These are phyloP conservation scores for Mesotaenium endlicherianum DNA, from an alignment of 139 green algal species.

Conservation along the genomic window DNA sequence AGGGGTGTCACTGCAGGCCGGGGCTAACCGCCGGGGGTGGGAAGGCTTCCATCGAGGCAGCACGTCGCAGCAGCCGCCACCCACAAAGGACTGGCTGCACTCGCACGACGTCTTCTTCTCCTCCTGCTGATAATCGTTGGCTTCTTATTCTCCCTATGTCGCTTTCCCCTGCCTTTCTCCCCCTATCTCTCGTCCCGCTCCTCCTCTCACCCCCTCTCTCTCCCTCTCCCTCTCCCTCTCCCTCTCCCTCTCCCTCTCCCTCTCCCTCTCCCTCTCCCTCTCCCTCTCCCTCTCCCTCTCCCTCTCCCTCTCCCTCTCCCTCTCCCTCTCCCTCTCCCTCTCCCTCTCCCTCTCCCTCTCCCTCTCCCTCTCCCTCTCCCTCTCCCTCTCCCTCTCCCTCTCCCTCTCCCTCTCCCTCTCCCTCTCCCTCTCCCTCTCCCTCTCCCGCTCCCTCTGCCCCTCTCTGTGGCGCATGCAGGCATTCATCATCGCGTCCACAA, in stretches of 20 bases:
- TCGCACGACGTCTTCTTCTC: too few relatives aligned
- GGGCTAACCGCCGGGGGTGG: too few relatives aligned
- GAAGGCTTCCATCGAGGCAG: too few relatives aligned
- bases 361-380: not conserved
- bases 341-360: not conserved
- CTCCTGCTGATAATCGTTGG: not conserved
- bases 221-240: not conserved
- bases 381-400: not conserved
- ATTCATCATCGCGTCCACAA: slow-evolving; percentile 71
- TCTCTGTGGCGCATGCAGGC: slow-evolving; percentile 48
- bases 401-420: not conserved
- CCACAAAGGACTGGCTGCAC: too few relatives aligned
- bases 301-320: not conserved
- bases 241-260: not conserved
- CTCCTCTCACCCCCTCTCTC: not conserved
- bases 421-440: not conserved
- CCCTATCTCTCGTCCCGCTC: not conserved
- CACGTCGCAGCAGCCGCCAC: too few relatives aligned
- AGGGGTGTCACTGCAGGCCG: too few relatives aligned
- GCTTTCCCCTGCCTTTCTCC: not conserved
- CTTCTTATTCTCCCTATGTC: not conserved
- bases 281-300: not conserved
- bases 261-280: not conserved
- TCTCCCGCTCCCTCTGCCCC: not conserved
- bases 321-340: not conserved